phyloP scores from a whole-genome alignment of 768 basidiomycete genomes.

The Rhodotorula taiwanensis region DNA sequence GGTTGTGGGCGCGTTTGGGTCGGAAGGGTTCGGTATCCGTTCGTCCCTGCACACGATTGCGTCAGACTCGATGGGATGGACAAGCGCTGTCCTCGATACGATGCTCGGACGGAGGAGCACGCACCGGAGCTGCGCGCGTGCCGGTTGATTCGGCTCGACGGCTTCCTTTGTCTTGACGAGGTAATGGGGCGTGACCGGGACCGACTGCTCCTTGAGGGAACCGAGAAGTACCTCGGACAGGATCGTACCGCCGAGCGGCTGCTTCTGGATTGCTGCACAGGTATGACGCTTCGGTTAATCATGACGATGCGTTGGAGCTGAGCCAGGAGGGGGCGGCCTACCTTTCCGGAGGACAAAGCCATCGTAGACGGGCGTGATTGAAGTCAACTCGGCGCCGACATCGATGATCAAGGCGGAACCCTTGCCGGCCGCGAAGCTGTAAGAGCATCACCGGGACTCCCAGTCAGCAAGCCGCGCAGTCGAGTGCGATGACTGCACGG shows the following conservation, averaged over 20 bases:
- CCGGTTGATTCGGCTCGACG: slow-evolving; percentile 61
- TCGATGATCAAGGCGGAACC: slow-evolving; percentile 96
- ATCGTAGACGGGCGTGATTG: slow-evolving; percentile 91
- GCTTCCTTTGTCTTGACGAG: slow-evolving; percentile 68
- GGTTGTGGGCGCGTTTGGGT: slow-evolving; percentile 55
- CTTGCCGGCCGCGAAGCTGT: slow-evolving; percentile 89
- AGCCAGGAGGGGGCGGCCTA: slow-evolving; percentile 42
- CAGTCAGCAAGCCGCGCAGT: no score
- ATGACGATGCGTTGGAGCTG: no score
- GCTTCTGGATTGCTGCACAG: slow-evolving; percentile 58
- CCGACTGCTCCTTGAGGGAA: slow-evolving; percentile 23
- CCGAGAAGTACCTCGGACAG: slow-evolving; percentile 58
- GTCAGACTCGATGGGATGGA: background rate
- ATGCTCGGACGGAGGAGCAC: slow-evolving; percentile 57
- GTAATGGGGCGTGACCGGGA: slow-evolving; percentile 76
- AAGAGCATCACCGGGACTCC: no score
- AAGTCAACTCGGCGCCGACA: slow-evolving; percentile 78
- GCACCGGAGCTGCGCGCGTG: slow-evolving; percentile 64
- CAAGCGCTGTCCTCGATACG: no score
- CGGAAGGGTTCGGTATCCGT: slow-evolving; percentile 11
- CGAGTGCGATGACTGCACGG: no score
- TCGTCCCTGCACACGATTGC: slow-evolving; percentile 9
- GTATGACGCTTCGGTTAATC: background rate
- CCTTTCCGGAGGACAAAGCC: slow-evolving; percentile 97
- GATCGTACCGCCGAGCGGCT: slow-evolving; percentile 50